Evolutionary conservation across 352 stramenopile genomes (phyloP).

Genomic region (Pythium oligandrum): DNA sequence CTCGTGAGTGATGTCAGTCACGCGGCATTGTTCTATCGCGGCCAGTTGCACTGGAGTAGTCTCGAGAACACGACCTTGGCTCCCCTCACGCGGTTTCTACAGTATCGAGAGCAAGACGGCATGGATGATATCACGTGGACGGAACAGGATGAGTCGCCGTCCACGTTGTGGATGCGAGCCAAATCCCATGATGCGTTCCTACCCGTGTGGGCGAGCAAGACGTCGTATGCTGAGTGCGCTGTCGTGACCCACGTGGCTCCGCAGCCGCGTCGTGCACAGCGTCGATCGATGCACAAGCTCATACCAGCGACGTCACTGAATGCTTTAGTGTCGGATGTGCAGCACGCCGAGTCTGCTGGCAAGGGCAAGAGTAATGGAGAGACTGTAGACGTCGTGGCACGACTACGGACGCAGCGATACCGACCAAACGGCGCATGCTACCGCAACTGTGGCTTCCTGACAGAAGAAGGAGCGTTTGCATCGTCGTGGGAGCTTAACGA

Average conservation of each 20-base stretch:
- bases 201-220: conserved; percentile 59
- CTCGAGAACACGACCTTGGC: conserved; percentile 28
- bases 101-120: conserved; percentile 48
- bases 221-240: conserved; percentile 50
- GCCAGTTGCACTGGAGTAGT: conserved; percentile 49
- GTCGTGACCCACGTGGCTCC: conserved; percentile 20
- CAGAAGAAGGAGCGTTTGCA: too few species aligned
- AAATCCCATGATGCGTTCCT: conserved; percentile 58
- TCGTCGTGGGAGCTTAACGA: too few species aligned
- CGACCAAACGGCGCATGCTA: too few species aligned
- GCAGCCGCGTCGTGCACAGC: conserved; percentile 20
- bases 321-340: too few species aligned
- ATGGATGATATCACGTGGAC: conserved; percentile 21
- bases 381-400: too few species aligned
- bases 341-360: too few species aligned
- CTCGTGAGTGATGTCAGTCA: conserved; percentile 7
- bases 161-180: conserved; percentile 36
- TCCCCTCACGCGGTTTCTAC: conserved; percentile 41
- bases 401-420: too few species aligned
- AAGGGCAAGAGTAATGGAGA: too few species aligned
- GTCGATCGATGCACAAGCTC: conserved; percentile 52
- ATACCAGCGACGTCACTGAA: conserved; percentile 6
- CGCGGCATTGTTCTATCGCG: conserved; percentile 44
- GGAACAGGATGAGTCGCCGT: background rate
- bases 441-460: too few species aligned